phyloP scores from a whole-genome alignment of 495 filamentous ascomycete genomes.

The Aspergillus incahuasiensis region DNA sequence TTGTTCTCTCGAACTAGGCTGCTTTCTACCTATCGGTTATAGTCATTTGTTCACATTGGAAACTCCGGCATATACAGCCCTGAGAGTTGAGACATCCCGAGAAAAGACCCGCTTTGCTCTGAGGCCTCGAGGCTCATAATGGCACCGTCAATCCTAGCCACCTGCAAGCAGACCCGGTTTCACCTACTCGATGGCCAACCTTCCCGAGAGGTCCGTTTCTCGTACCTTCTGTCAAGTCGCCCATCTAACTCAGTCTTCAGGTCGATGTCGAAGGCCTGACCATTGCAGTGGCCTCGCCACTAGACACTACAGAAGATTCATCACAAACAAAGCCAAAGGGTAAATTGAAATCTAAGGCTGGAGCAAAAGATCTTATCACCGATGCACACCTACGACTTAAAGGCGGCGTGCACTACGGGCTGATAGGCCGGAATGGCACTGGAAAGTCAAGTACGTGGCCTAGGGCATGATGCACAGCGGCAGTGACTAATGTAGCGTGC shows the following conservation, averaged over 20 bases:
- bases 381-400: slow-evolving; percentile 67
- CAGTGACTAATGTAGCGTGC: not conserved
- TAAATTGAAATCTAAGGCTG: slow-evolving; percentile 49
- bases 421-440: slow-evolving; percentile 72
- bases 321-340: slow-evolving; percentile 40
- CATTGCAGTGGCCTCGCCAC: slow-evolving; percentile 50
- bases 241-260: slow-evolving; percentile 28
- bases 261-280: slow-evolving; percentile 63
- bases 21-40: not conserved
- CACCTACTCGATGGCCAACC: slow-evolving; percentile 40
- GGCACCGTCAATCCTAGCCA: slow-evolving; percentile 37
- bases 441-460: slow-evolving; percentile 68
- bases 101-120: no score
- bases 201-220: slow-evolving; percentile 31
- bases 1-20: no score
- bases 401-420: slow-evolving; percentile 63
- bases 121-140: slow-evolving; percentile 9
- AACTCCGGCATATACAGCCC: no score
- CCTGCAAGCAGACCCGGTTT: slow-evolving; percentile 45
- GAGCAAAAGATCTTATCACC: slow-evolving; percentile 61
- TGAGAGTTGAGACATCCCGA: no score
- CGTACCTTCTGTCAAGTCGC: not conserved
- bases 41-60: slow-evolving; percentile 2
- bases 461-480: not conserved
- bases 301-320: slow-evolving; percentile 21